phyloP scores from a whole-genome alignment of 768 basidiomycete genomes.

The Neoboletus subvelutipes region DNA sequence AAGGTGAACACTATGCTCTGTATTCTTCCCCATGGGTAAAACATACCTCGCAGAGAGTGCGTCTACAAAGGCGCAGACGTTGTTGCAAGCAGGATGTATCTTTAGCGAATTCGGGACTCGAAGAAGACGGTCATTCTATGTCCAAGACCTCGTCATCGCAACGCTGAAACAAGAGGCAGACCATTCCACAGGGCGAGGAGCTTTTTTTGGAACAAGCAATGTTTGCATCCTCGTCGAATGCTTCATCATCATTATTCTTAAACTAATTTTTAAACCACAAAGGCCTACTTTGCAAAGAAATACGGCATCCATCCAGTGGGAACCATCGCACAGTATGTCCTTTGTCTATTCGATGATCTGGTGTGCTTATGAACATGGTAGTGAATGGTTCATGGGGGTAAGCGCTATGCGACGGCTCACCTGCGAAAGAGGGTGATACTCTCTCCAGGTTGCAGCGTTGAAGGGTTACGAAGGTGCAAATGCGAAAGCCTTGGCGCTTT shows the following conservation, averaged over 20 bases:
- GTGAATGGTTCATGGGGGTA: constrained; percentile 93
- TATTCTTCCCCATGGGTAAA: neutral
- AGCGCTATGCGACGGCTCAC: constrained; percentile 17
- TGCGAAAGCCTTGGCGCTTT: constrained; percentile 70
- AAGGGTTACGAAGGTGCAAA: constrained; percentile 82
- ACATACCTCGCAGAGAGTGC: constrained; percentile 55
- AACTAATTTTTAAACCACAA: neutral
- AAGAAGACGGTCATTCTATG: constrained; percentile 66
- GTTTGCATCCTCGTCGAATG: constrained; percentile 41
- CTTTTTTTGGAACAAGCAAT: constrained; percentile 77
- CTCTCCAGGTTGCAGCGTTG: constrained; percentile 70
- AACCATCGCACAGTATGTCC: constrained; percentile 80
- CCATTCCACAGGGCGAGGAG: constrained; percentile 49
- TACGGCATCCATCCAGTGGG: constrained; percentile 68
- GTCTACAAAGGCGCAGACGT: constrained; percentile 62
- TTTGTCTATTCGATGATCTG: neutral
- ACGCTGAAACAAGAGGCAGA: constrained; percentile 65
- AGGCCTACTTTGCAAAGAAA: constrained; percentile 86
- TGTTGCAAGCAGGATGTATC: constrained; percentile 62
- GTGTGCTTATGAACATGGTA: constrained; percentile 27
- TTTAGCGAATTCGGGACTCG: constrained; percentile 91
- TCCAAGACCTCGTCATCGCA: constrained; percentile 76
- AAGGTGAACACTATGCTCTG: constrained; percentile 45
- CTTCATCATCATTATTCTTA: neutral
- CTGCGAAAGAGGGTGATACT: neutral